Percentiles rank a stretch among this genome's conserved stretches.
Conservation (phyloP, 352 stramenopile species). For the Lagenidium sp. region DNA sequence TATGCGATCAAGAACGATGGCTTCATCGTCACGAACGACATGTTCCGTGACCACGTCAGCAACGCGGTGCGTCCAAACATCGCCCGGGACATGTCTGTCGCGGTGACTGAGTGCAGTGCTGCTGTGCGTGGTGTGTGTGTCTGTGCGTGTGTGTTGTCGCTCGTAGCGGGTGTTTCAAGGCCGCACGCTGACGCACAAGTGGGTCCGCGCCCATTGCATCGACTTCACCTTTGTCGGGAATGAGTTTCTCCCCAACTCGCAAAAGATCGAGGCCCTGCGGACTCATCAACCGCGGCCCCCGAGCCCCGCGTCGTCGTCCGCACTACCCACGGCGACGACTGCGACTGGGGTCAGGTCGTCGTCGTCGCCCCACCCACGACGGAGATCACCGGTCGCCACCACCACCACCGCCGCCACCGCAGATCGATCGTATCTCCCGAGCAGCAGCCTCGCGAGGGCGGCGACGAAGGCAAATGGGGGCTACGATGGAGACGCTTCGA, state of each 20-base stretch:
- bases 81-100: neutral
- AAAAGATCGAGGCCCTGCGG: constrained; percentile 65
- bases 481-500: neutral
- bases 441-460: neutral
- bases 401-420: neutral
- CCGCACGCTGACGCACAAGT: constrained; percentile 35
- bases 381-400: neutral
- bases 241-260: constrained; percentile 87
- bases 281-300: constrained; percentile 14
- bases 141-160: neutral
- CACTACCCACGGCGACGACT: neutral
- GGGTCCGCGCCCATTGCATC: constrained; percentile 66
- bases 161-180: constrained; percentile 60
- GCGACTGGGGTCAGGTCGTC: no score
- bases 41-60: constrained; percentile 86
- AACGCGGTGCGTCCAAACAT: constrained; percentile 50
- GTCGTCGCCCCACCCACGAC: no score
- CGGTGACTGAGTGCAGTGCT: neutral
- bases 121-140: no score
- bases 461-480: constrained; percentile 6
- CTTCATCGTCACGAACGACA: constrained; percentile 89
- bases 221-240: constrained; percentile 86
- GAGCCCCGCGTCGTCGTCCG: constrained; percentile 6
- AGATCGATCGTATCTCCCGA: neutral
- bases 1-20: constrained; percentile 84